phyloP scores from a whole-genome alignment of 169 alveolate species.

The Eimeria zaria region DNA sequence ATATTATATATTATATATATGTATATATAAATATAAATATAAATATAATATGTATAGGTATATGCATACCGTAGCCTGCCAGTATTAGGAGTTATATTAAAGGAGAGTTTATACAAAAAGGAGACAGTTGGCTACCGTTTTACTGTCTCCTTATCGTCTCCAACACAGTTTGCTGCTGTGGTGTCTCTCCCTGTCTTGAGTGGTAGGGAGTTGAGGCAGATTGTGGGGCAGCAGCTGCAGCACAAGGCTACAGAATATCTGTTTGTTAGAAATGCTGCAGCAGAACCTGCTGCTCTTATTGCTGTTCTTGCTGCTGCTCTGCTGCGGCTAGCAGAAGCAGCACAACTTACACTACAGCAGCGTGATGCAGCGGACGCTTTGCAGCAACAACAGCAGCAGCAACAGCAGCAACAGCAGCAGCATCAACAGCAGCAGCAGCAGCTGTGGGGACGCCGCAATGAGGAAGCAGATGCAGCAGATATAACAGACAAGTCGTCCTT shows the following conservation, averaged over 20 bases:
- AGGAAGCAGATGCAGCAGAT: background rate
- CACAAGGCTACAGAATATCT: slow-evolving; percentile 33
- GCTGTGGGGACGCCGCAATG: background rate
- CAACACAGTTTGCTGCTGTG: slow-evolving; percentile 5
- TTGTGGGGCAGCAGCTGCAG: slow-evolving; percentile 66
- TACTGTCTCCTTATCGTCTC: slow-evolving; percentile 24
- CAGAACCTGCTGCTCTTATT: slow-evolving; percentile 44
- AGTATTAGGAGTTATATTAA: too few relatives aligned
- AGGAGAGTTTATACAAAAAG: too few relatives aligned
- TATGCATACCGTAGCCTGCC: too few relatives aligned
- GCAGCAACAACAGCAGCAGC: slow-evolving; percentile 44
- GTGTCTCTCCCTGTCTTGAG: slow-evolving; percentile 20
- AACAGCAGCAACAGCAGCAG: slow-evolving; percentile 35
- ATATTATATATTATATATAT: too few relatives aligned
- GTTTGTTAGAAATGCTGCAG: slow-evolving; percentile 40
- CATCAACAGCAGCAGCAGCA: background rate
- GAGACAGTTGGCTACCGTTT: slow-evolving; percentile 29
- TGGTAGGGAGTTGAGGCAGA: slow-evolving; percentile 55
- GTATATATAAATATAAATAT: too few relatives aligned
- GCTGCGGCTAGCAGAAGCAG: slow-evolving; percentile 55
- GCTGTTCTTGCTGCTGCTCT: slow-evolving; percentile 51
- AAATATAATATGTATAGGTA: too few relatives aligned
- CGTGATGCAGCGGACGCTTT: slow-evolving; percentile 43
- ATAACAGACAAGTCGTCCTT: background rate
- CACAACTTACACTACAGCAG: slow-evolving; percentile 29